Evolutionary conservation across 1,284 basidiomycete genomes (phyloP), one percentile per base, ranked within the genome.

Genomic region (Calocybe gambosa): DNA sequence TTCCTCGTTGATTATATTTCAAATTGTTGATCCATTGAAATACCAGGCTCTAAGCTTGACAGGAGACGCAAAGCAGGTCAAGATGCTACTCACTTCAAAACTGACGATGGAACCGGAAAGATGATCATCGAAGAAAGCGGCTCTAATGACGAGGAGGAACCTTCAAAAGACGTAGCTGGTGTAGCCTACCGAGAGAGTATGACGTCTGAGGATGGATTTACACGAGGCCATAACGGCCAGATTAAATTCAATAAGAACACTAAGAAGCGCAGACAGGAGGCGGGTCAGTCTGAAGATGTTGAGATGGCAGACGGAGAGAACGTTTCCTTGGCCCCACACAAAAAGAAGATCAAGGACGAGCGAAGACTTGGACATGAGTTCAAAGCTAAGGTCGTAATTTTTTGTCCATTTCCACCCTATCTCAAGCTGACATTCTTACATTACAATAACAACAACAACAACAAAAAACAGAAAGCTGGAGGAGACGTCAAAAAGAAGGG

Each of bases 161-260:
- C 46, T 21, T 50, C 62, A 23, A 67, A 58, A 31, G 78, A 82
- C 28, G 75, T 84, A 2, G 86, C 73, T 35, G 91, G 88, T n/a
- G 75, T 70, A 9, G 93, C 93, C 1, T 99, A 95, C 66, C 78
- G 80, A 46, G 89, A 95, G 62, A 80, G 76, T 45, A 63, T 93
- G 46, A 85, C 84, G 8, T 88, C 89, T 4, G 81, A 82, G 21
- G 95, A 98, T 60, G 96, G 95, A 5, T 91, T 93, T 66, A 85
- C 80, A 1, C 81, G 92, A 25, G 89, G 89, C 28, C 74, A 82
- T 1, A 82, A 82, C 50, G 96, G 96, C 15, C 82, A 80, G 29
- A 70, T 98, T 61, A 95, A 93, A 67, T 96, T 98, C 70, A 92
- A 97, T 72, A 98, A 98, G 69, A 90, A 97, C 61, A 95, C 90